These are phyloP conservation scores for Sporothrix phasma DNA, from an alignment of 2,329 filamentous ascomycete genomes.

Conservation along the genomic window DNA sequence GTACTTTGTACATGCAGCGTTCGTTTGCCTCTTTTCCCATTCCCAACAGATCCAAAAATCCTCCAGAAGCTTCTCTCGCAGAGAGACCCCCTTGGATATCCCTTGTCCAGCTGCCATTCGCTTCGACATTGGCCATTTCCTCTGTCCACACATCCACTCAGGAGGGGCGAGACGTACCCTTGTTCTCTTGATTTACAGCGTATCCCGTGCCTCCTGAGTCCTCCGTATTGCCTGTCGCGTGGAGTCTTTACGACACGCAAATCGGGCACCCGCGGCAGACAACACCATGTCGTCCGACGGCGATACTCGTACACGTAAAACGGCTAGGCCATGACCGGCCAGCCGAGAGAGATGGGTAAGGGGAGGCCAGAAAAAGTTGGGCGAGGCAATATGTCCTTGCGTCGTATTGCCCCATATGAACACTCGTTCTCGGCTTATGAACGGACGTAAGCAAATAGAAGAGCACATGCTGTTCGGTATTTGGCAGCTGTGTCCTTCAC, in stretches of 20 bases:
- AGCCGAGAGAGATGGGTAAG: not conserved
- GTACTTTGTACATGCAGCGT: too few species aligned
- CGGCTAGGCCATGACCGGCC: not conserved
- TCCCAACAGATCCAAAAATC: not conserved
- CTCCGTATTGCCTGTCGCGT: not conserved
- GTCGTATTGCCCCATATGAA: not conserved
- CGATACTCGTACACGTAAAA: not conserved
- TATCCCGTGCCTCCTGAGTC: not conserved
- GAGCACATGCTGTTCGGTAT: not conserved
- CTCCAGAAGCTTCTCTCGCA: not conserved
- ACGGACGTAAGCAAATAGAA: too few species aligned
- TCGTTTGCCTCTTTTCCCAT: too few species aligned
- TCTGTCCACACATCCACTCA: not conserved
- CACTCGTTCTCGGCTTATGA: not conserved
- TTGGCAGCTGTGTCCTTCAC: too few species aligned
- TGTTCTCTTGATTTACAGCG: not conserved
- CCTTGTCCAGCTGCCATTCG: not conserved
- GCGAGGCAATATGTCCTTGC: not conserved
- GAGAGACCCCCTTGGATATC: too few species aligned
- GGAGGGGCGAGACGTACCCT: not conserved
- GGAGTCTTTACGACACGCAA: not conserved
- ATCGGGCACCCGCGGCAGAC: not conserved
- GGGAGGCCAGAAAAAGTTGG: not conserved
- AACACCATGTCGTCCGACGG: not conserved
- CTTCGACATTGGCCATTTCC: not conserved